Conservation (phyloP, 2,329 filamentous ascomycete species). For the Xylaria sp. region DNA sequence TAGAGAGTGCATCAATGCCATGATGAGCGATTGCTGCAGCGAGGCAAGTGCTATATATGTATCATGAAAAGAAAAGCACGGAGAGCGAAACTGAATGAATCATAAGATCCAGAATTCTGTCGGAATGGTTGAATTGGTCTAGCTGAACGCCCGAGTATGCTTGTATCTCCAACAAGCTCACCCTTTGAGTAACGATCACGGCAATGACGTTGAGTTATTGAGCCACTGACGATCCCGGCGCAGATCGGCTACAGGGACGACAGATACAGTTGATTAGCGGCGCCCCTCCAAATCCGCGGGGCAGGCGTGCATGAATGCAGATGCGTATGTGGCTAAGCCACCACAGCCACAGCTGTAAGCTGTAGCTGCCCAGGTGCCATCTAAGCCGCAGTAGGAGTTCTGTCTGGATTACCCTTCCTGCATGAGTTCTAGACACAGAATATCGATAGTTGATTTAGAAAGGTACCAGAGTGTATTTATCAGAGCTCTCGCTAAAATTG, state of each 20-base stretch:
- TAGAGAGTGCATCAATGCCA: slow-evolving; percentile 46
- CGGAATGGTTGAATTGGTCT: not conserved
- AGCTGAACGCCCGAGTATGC: no score
- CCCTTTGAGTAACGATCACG: not conserved
- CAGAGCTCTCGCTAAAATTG: no score
- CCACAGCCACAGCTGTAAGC: no score
- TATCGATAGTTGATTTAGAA: not conserved
- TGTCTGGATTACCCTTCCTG: not conserved
- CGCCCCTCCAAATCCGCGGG: not conserved
- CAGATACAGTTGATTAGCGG: slow-evolving; percentile 1
- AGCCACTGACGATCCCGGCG: slow-evolving; percentile 13
- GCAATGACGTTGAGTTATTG: not conserved
- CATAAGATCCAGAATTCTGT: not conserved
- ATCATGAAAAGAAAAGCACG: not conserved
- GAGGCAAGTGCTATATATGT: not conserved
- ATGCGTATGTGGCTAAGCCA: no score
- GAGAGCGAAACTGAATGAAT: not conserved
- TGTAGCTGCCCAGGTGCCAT: no score
- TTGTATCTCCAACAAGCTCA: slow-evolving; percentile 5
- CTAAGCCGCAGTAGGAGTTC: not conserved
- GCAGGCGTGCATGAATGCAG: no score
- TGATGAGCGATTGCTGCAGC: slow-evolving; percentile 31
- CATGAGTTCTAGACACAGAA: not conserved
- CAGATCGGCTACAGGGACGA: not conserved
- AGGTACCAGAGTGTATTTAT: not conserved